phyloP scores from a whole-genome alignment of 805 yeast genomes.

The Starmerella roubikii region DNA sequence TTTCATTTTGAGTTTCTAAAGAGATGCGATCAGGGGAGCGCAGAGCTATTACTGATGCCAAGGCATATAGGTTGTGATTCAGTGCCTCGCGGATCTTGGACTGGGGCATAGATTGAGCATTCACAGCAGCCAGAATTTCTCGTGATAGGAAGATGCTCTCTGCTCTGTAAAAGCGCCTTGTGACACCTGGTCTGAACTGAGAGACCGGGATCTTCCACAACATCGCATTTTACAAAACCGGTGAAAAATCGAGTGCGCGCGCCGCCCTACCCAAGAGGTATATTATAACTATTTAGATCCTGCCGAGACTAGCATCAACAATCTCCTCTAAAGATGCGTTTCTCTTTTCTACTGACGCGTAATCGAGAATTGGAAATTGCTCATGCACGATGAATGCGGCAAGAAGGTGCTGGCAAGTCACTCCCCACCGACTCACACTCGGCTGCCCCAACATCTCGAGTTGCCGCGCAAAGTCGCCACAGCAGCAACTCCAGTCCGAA shows the following conservation, averaged over 20 bases:
- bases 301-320: not conserved
- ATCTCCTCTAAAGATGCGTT: not conserved
- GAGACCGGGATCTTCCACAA: not conserved
- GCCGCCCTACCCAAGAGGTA: too few relatives aligned
- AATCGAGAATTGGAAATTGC: conserved; percentile 7
- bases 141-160: not conserved
- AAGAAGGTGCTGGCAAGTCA: conserved; percentile 17
- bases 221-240: not conserved
- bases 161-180: not conserved
- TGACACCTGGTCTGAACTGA: not conserved
- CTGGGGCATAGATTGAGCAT: not conserved
- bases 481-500: conserved; percentile 17
- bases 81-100: conserved; percentile 6
- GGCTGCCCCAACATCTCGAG: not conserved
- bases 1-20: not conserved
- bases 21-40: not conserved
- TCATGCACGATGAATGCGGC: conserved; percentile 14
- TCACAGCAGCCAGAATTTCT: not conserved
- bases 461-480: conserved; percentile 9
- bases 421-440: conserved; percentile 3
- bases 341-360: not conserved
- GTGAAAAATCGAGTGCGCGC: too few relatives aligned
- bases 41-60: conserved; percentile 12
- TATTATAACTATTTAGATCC: too few relatives aligned
- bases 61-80: conserved; percentile 6